Base-by-base conservation (phyloP, 1,139 yeast species). In the Citeromyces siamensis region DNA sequence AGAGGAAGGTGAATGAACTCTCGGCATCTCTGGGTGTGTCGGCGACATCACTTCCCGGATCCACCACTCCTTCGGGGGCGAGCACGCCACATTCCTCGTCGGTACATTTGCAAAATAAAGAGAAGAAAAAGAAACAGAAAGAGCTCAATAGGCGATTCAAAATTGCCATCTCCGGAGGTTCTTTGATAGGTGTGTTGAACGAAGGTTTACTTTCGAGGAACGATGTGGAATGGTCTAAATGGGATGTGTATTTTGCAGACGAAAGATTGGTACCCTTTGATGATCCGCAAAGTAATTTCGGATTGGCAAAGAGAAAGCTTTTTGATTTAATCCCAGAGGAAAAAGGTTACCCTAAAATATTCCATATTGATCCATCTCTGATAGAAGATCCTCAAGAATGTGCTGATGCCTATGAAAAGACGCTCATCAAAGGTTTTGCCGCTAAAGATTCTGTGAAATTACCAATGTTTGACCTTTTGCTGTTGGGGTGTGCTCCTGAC, bases 211-310 rank as follows among this genome's bases (percentile, higher is more conserved):
- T 88, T 40, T 66, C 70, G 32, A 68, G 94, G 50, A 60, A 60
- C 40, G 68, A 69, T 36, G 77, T 90, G 32, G 78, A 76, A 46
- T 90, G 97, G 97, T 80, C 75, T 39, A 81, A 78, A 53, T 90
- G 98, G 98, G 95, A 90, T 53, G 75, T 90, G 40, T 90, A 84
- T 58, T 88, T 90, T 63, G 95, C 96, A 16, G 98, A 90, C 58
- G 98, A 90, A 62, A 74, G 98, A 56, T 65, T 90, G 44, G 98
- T 90, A 35, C 94, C 95, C 35, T 83, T 86, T 50, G 79, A 71
- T 39, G 76, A 83, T 34, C 70, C 73, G 3, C 94, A 86, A 52
- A 81, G 94, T 38, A 90, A 90, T 57, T 90, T 80, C 52, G 97
- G 97, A 17, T 75, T 75, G 44, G 90, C 94, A 38, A 84, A 86